Evolutionary conservation across 495 filamentous ascomycete species (phyloP).

Genomic region (Hyaloscypha bicolor): DNA sequence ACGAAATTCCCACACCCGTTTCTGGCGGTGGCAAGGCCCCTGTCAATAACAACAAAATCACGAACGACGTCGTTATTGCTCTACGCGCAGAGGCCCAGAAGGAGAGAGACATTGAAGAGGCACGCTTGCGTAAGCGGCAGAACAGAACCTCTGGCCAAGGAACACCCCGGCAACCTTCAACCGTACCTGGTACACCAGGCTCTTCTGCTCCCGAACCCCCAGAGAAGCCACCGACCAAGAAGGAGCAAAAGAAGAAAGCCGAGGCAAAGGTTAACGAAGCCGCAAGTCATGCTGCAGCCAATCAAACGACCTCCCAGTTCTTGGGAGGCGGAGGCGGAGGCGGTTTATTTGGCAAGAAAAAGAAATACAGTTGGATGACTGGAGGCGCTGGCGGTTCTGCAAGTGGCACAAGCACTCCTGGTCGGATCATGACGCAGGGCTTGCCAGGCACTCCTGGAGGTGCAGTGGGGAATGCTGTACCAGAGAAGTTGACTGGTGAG

Average conservation of each 20-base stretch:
- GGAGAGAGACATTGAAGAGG: conserved; percentile 52
- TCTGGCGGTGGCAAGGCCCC: conserved; percentile 31
- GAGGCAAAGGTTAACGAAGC: conserved; percentile 53
- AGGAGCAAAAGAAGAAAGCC: conserved; percentile 61
- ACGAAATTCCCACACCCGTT: conserved; percentile 30
- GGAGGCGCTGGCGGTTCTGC: conserved; percentile 28
- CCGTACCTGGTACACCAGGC: conserved; percentile 52
- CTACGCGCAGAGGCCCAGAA: conserved; percentile 39
- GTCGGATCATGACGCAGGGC: conserved; percentile 34
- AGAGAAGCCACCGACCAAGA: conserved; percentile 52
- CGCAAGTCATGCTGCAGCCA: conserved; percentile 56
- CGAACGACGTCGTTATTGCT: conserved; percentile 42
- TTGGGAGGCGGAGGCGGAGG: conserved; percentile 49
- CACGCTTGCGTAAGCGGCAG: conserved; percentile 47
- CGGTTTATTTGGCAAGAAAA: conserved; percentile 52
- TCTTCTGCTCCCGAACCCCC: conserved; percentile 47
- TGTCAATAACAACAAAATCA: conserved; percentile 16
- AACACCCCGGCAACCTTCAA: conserved; percentile 45
- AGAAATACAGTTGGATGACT: conserved; percentile 64
- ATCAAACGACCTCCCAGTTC: conserved; percentile 56
- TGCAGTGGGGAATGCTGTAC: conserved; percentile 18
- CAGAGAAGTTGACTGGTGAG: conserved; percentile 42
- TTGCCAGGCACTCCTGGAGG: conserved; percentile 33
- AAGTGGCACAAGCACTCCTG: conserved; percentile 51
- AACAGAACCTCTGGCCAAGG: conserved; percentile 45